These are phyloP conservation scores for Agrostemma githago DNA, from an alignment of 148 eudicot species.

Conservation along the genomic window DNA sequence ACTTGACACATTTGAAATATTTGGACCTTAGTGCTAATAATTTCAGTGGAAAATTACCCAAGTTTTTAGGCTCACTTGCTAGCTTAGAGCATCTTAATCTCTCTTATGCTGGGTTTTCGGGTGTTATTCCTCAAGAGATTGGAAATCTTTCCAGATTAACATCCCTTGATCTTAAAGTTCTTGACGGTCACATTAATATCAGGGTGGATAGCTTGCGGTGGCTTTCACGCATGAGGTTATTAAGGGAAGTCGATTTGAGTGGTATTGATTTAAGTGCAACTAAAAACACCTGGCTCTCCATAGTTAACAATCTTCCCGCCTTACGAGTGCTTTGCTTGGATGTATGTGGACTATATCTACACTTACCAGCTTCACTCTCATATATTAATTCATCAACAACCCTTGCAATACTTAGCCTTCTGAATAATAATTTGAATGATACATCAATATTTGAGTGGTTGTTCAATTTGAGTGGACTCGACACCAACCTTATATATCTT, in stretches of 20 bases:
- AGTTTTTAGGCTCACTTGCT: slow-evolving; percentile 12
- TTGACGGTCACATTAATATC: not conserved
- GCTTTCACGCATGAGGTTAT: slow-evolving; percentile 2
- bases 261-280: not conserved
- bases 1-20: slow-evolving; percentile 15
- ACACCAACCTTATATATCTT: slow-evolving; percentile 16
- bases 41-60: slow-evolving; percentile 3
- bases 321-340: not conserved
- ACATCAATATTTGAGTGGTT: slow-evolving; percentile 19
- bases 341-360: not conserved
- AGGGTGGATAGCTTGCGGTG: slow-evolving; percentile 6
- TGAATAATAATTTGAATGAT: slow-evolving; percentile 10
- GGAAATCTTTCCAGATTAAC: slow-evolving; percentile 15
- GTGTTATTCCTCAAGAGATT: slow-evolving; percentile 11
- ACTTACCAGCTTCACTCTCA: slow-evolving; percentile 3
- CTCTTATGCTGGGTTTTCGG: slow-evolving; percentile 4
- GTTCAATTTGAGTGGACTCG: slow-evolving; percentile 14
- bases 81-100: slow-evolving; percentile 16
- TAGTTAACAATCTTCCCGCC: slow-evolving; percentile 13
- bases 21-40: slow-evolving; percentile 17
- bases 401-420: slow-evolving; percentile 8
- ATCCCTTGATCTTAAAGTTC: slow-evolving; percentile 7
- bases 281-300: slow-evolving; percentile 4
- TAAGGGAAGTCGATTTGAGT: not conserved
- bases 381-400: slow-evolving; percentile 10